Evolutionary conservation across 495 filamentous ascomycete genomes (phyloP).

Genomic region (Trichocladium uniseriatum): DNA sequence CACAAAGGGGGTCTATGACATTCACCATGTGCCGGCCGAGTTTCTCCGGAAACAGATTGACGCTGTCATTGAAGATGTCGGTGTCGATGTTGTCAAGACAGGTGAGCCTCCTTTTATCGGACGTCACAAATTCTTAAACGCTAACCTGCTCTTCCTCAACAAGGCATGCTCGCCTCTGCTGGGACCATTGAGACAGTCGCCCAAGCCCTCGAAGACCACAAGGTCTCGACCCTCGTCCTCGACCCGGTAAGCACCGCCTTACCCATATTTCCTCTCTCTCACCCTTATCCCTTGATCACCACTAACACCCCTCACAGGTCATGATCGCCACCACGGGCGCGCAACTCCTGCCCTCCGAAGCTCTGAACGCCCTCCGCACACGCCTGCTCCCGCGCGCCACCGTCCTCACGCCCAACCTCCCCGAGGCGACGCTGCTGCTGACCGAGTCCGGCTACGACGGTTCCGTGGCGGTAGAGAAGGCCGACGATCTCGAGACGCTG

Average conservation of each 20-base stretch:
- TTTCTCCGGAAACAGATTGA: constrained; percentile 82
- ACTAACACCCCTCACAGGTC: no score
- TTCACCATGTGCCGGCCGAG: constrained; percentile 66
- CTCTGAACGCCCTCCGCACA: constrained; percentile 54
- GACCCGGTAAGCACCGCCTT: constrained; percentile 61
- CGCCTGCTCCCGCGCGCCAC: constrained; percentile 67
- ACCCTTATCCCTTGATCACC: neutral
- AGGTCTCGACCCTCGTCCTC: constrained; percentile 57
- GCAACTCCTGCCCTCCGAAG: constrained; percentile 59
- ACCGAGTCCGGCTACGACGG: no score
- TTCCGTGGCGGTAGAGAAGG: constrained; percentile 43
- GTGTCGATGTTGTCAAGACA: constrained; percentile 83
- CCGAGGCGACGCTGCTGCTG: constrained; percentile 72
- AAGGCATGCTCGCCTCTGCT: constrained; percentile 85
- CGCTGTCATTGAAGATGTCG: constrained; percentile 72
- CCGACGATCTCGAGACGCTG: constrained; percentile 56
- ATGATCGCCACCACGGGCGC: constrained; percentile 85
- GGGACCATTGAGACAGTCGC: constrained; percentile 69
- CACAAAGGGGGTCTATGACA: constrained; percentile 71
- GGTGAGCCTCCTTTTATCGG: constrained; percentile 48
- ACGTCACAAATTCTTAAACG: no score
- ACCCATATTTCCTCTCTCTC: neutral
- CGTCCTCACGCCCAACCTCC: constrained; percentile 83
- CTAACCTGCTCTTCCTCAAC: neutral
- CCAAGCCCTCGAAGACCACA: constrained; percentile 50